Evolutionary conservation across 306 rosid species (phyloP), one percentile per base, ranked within the genome.

Genomic region (Dryas alaskensis): DNA sequence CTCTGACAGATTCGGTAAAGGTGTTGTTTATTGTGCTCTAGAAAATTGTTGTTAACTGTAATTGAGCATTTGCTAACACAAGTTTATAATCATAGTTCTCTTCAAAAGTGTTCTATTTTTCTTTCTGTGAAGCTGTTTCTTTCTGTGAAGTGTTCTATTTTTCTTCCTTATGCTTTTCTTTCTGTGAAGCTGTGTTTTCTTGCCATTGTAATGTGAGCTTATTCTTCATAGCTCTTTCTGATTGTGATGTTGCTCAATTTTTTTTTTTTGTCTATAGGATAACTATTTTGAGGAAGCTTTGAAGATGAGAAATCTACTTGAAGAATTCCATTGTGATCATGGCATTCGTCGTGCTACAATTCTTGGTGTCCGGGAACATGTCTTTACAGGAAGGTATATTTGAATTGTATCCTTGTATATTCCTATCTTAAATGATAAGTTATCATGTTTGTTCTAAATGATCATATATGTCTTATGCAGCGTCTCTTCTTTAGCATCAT

Each of bases 301-400:
- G 87, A 93, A 93, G 86, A 89, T 93, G 98, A 86, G 98, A 80
- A 93, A 93, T 81, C 92, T 93, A 75, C 98, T 93, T 19, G 94
- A 93, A 86, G 98, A 93, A 83, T 93, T 93, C 81, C 73, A 77
- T 52, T 25, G 82, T 74, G 87, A 91, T 74, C 98, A 91, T 71
- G 97, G 97, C 61, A 82, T 89, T 58, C 96, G 94, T 70, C 80
- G 79, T 78, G 81, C 98, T 72, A 89, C 97, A 43, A 89, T 93
- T 78, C 94, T 93, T 76, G 98, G 98, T 85, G 90, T 93, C 60
- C 84, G 98, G 80, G 98, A 93, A 65, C 94, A 93, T 86, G 90
- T 93, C 42, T 93, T 93, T 77, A 93, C 98, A 3, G 98, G 98
- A 71, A 89, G 98, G 97, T 89, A 72, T 19, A 31, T 82, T 67